phyloP scores from a whole-genome alignment of 2,329 filamentous ascomycete genomes.

The Xylariaceae sp. region DNA sequence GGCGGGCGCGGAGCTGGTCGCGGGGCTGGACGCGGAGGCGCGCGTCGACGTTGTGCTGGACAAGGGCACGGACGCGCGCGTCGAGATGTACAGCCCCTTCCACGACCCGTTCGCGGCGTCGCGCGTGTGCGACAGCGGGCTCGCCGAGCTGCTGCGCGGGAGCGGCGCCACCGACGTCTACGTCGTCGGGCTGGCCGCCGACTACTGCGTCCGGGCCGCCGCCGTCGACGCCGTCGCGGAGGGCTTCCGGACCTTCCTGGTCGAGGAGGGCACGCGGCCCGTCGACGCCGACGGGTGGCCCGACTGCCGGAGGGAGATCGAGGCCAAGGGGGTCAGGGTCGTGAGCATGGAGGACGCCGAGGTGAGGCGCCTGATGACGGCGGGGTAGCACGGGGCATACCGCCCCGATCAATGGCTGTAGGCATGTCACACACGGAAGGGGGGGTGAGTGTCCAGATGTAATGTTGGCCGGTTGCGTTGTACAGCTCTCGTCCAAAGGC shows the following conservation, averaged over 20 bases:
- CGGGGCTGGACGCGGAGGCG: constrained; percentile 52
- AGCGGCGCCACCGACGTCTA: constrained; percentile 68
- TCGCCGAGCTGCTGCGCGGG: constrained; percentile 50
- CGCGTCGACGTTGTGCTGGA: constrained; percentile 60
- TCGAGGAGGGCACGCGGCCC: constrained; percentile 70
- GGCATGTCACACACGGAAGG: not conserved
- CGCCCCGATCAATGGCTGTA: too few species aligned
- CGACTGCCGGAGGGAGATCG: constrained; percentile 44
- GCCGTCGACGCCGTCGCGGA: constrained; percentile 69
- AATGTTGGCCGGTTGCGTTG: too few species aligned
- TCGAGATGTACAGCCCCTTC: constrained; percentile 96
- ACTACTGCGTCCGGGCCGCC: constrained; percentile 82
- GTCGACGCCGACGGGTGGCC: constrained; percentile 59
- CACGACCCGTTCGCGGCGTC: constrained; percentile 67
- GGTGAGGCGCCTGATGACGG: constrained; percentile 39
- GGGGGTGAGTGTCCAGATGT: constrained; percentile 7
- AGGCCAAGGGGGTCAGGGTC: constrained; percentile 52
- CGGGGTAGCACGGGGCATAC: too few species aligned
- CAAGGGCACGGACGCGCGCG: constrained; percentile 65
- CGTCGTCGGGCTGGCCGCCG: constrained; percentile 76
- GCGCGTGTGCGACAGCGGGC: constrained; percentile 51
- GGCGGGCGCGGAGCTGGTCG: constrained; percentile 62
- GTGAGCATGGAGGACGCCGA: constrained; percentile 50
- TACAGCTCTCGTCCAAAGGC: too few species aligned
- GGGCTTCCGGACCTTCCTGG: constrained; percentile 69